Evolutionary conservation across 345 rosid species (phyloP).

Genomic region (Erucastrum elatum): DNA sequence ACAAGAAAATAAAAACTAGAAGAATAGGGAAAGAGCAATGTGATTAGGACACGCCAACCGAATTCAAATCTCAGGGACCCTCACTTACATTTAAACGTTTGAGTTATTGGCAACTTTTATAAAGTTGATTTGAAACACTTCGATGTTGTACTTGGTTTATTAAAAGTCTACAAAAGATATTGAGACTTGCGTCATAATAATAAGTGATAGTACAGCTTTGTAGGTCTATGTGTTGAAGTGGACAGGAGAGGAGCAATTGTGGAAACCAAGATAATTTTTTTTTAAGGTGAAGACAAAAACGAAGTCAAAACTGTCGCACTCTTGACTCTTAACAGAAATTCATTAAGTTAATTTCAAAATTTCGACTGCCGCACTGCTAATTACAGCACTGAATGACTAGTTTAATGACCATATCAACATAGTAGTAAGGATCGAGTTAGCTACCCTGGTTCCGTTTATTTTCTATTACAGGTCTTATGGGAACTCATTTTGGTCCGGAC

Average conservation of each 20-base stretch:
- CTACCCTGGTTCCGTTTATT: neutral
- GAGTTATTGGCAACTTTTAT: neutral
- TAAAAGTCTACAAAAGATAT: conserved; percentile 14
- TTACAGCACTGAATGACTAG: neutral
- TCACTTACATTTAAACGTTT: neutral
- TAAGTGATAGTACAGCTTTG: neutral
- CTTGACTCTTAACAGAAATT: neutral
- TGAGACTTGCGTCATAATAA: conserved; percentile 18
- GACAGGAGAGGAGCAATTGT: conserved; percentile 14
- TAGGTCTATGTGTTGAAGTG: conserved; percentile 27
- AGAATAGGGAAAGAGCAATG: neutral
- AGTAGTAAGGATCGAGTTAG: neutral
- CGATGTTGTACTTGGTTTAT: conserved; percentile 9
- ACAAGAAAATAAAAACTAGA: neutral
- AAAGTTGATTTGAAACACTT: conserved; percentile 8
- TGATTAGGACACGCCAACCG: neutral
- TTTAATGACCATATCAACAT: neutral
- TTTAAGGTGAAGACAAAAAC: conserved; percentile 9
- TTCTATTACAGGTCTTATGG: neutral
- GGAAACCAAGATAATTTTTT: conserved; percentile 10
- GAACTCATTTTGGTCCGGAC: neutral
- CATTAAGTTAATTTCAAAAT: conserved; percentile 1
- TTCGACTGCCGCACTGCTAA: neutral
- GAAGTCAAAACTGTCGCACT: conserved; percentile 15
- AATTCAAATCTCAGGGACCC: conserved; percentile 16